phyloP scores from a whole-genome alignment of 192 early-diverging fungal species.

The Entrophospora sp. region DNA sequence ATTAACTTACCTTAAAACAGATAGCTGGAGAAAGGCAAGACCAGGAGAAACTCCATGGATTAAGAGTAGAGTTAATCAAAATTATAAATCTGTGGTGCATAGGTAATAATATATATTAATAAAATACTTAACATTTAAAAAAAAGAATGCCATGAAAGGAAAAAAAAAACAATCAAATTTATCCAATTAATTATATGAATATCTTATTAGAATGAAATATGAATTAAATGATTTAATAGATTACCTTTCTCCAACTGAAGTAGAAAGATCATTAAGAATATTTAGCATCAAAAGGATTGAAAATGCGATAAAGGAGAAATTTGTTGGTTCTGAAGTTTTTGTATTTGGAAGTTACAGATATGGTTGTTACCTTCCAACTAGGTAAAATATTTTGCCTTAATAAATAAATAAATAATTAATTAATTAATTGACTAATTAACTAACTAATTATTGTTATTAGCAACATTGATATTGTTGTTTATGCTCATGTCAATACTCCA shows the following conservation, averaged over 20 bases:
- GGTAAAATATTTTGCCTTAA: conserved; percentile 44
- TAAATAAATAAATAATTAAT: conserved; percentile 14
- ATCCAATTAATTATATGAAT: no score
- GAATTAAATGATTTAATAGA: conserved; percentile 70
- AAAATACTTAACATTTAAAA: no score
- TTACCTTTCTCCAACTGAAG: conserved; percentile 69
- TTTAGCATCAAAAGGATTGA: conserved; percentile 59
- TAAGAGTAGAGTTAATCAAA: no score
- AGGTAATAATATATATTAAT: no score
- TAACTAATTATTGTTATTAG: conserved; percentile 8
- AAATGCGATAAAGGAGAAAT: conserved; percentile 29
- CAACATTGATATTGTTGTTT: conserved; percentile 33
- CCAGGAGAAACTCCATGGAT: no score
- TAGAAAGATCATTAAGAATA: conserved; percentile 69
- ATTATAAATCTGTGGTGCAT: no score
- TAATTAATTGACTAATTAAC: no score
- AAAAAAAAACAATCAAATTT: no score
- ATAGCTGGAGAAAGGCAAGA: no score
- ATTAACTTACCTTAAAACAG: no score
- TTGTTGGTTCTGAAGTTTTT: conserved; percentile 37
- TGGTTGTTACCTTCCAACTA: conserved; percentile 73
- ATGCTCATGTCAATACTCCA: conserved; percentile 2
- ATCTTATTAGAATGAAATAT: no score
- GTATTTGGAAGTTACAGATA: conserved; percentile 90
- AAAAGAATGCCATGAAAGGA: no score